Evolutionary conservation across 805 yeast genomes (phyloP).

Genomic region (Kluyveromyces wickerhamii): DNA sequence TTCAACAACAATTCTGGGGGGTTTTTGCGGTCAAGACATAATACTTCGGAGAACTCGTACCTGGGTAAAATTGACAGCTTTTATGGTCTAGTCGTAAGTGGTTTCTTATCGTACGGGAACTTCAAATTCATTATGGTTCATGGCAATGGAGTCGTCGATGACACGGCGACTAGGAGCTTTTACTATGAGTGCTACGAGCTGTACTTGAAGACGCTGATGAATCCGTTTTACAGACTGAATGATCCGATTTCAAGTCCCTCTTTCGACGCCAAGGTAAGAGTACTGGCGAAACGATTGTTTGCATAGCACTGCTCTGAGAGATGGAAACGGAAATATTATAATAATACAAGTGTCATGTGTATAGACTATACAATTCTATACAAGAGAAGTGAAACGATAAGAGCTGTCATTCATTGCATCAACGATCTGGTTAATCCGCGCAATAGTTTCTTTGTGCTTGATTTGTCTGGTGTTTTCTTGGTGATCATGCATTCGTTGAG

Average conservation of each 20-base stretch:
- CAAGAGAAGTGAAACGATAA: too few species aligned
- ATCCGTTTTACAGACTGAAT: conserved; percentile 77
- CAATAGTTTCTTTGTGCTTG: conserved; percentile 9
- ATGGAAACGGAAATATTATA: too few species aligned
- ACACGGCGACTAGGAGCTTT: conserved; percentile 73
- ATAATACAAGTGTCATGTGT: too few species aligned
- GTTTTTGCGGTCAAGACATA: conserved; percentile 22
- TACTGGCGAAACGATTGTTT: conserved; percentile 47
- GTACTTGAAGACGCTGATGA: conserved; percentile 75
- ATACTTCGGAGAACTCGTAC: conserved; percentile 33
- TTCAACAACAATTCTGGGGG: conserved; percentile 11
- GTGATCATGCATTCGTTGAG: conserved; percentile 3
- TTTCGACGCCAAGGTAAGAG: conserved; percentile 68
- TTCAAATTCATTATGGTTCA: conserved; percentile 70
- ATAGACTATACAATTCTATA: too few species aligned
- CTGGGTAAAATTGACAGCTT: conserved; percentile 78
- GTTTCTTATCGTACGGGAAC: conserved; percentile 82
- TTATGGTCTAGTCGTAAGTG: conserved; percentile 75
- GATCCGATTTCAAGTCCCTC: conserved; percentile 64
- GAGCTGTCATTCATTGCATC: conserved; percentile 5
- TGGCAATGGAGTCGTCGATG: conserved; percentile 34
- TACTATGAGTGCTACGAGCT: conserved; percentile 80
- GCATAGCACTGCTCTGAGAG: not conserved
- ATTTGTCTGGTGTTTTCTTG: conserved; percentile 1
- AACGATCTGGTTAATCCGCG: conserved; percentile 21